Conservation (phyloP, 441 rosid species). For the Aleurites moluccanus region DNA sequence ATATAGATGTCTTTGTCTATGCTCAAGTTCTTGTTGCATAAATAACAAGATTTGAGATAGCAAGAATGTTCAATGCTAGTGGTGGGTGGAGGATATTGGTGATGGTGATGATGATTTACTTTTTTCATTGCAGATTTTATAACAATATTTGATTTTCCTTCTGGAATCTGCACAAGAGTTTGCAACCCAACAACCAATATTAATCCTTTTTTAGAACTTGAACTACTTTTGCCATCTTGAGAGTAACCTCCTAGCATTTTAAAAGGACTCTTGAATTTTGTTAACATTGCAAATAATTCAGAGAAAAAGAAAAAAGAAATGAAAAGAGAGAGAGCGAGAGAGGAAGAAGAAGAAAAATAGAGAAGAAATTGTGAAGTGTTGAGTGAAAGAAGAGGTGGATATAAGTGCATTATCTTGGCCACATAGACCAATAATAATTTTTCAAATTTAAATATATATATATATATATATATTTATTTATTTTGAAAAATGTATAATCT, state of each 20-base stretch:
- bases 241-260: slow-evolving; percentile 15
- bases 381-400: not conserved
- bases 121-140: slow-evolving; percentile 38
- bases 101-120: not conserved
- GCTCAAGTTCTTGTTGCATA: slow-evolving; percentile 52
- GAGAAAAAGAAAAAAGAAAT: slow-evolving; percentile 12
- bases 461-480: not conserved
- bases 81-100: not conserved
- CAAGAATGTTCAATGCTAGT: slow-evolving; percentile 25
- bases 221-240: not conserved
- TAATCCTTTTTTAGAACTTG: slow-evolving; percentile 20
- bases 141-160: slow-evolving; percentile 30
- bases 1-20: slow-evolving; percentile 70
- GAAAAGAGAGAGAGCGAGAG: not conserved
- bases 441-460: no score
- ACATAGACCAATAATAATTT: not conserved
- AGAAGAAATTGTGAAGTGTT: not conserved
- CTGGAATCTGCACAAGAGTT: slow-evolving; percentile 38
- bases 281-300: slow-evolving; percentile 18
- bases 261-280: slow-evolving; percentile 23
- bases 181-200: slow-evolving; percentile 49
- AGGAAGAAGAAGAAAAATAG: not conserved
- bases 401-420: not conserved
- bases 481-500: not conserved
- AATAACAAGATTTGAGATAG: slow-evolving; percentile 61